Conservation (phyloP, 768 basidiomycete genomes). For the Mycena olivaceomarginata region DNA sequence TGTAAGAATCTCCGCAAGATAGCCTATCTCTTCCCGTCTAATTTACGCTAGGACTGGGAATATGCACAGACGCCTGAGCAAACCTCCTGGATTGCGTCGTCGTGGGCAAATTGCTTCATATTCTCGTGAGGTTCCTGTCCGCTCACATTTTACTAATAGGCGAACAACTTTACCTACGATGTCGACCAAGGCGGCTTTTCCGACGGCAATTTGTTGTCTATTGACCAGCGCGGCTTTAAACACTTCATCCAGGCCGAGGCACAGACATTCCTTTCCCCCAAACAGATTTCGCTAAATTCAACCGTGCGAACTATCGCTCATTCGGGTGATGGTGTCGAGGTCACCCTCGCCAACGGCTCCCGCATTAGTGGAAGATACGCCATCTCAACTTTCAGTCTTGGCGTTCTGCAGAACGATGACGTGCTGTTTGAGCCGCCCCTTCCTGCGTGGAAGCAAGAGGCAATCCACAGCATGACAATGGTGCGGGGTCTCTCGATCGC, state of each 20-base stretch:
- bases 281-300: conserved; percentile 70
- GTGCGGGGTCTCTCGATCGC: neutral
- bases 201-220: conserved; percentile 68
- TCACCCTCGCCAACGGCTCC: conserved; percentile 66
- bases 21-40: neutral
- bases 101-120: conserved; percentile 68
- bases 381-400: conserved; percentile 81
- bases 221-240: conserved; percentile 80
- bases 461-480: conserved; percentile 77
- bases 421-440: conserved; percentile 76
- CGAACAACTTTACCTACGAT: conserved; percentile 78
- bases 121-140: neutral
- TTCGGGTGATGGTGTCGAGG: conserved; percentile 64
- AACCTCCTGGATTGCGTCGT: conserved; percentile 76
- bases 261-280: conserved; percentile 67
- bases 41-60: conserved; percentile 51
- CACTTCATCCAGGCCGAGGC: conserved; percentile 76
- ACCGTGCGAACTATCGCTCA: conserved; percentile 70
- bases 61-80: conserved; percentile 78
- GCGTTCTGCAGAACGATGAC: conserved; percentile 80
- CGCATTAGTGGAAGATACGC: conserved; percentile 73
- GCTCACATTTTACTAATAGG: conserved; percentile 56
- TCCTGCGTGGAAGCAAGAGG: conserved; percentile 79
- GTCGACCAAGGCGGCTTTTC: conserved; percentile 75
- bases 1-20: neutral